Evolutionary conservation across 2,329 filamentous ascomycete genomes (phyloP).

Genomic region (Venturia pyrina): DNA sequence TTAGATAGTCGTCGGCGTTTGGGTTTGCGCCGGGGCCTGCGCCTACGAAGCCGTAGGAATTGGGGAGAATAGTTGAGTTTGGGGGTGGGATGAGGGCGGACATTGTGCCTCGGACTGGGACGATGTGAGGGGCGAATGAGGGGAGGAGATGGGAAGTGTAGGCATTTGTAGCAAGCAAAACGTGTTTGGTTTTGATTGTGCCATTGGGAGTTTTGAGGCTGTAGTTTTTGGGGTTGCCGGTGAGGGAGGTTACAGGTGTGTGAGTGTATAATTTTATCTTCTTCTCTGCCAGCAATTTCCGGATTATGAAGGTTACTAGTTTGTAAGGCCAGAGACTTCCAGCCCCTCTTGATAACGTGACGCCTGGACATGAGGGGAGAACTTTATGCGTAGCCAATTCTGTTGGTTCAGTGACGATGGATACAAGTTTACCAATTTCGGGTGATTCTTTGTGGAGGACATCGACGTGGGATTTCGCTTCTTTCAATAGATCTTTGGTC

Average conservation of each 20-base stretch:
- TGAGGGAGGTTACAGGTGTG: constrained; percentile 46
- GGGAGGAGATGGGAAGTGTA: constrained; percentile 73
- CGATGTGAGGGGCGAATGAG: constrained; percentile 57
- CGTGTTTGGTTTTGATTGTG: constrained; percentile 47
- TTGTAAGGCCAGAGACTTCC: constrained; percentile 78
- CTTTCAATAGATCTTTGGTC: constrained; percentile 43
- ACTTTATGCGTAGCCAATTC: constrained; percentile 22
- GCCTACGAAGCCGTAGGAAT: constrained; percentile 56
- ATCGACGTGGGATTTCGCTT: constrained; percentile 41
- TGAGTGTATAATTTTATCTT: constrained; percentile 65
- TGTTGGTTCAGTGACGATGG: constrained; percentile 26
- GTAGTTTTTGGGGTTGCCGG: constrained; percentile 14
- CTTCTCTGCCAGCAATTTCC: constrained; percentile 41
- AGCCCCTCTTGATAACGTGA: constrained; percentile 53
- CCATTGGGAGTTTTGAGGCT: constrained; percentile 57
- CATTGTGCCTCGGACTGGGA: constrained; percentile 69
- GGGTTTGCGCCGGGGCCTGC: constrained; percentile 4
- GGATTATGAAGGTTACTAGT: constrained; percentile 62
- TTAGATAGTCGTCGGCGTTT: constrained; percentile 57
- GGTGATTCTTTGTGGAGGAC: constrained; percentile 43
- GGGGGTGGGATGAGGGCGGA: constrained; percentile 52
- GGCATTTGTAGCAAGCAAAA: constrained; percentile 74
- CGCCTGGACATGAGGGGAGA: constrained; percentile 46
- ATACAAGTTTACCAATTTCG: constrained; percentile 40
- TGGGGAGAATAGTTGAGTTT: constrained; percentile 33